These are phyloP conservation scores for Penicillium paneum DNA, from an alignment of 2,329 filamentous ascomycete genomes.

Conservation along the genomic window DNA sequence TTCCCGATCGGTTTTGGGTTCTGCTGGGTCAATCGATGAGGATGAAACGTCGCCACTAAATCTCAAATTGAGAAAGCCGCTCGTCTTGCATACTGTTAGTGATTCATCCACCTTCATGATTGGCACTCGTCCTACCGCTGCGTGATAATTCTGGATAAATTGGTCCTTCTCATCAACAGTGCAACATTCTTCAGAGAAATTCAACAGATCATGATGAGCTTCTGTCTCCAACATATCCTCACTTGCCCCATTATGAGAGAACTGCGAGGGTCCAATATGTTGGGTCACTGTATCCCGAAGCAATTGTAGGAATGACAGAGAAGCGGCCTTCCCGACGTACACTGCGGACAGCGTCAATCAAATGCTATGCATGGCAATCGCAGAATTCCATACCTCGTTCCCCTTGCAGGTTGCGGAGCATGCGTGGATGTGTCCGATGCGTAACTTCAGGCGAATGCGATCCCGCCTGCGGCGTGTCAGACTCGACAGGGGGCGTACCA, in stretches of 20 bases:
- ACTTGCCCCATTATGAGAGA: conserved; percentile 51
- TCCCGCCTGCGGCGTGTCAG: conserved; percentile 8
- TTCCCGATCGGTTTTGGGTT: conserved; percentile 21
- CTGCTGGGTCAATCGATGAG: conserved; percentile 4
- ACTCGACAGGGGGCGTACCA: background rate
- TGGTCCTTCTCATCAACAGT: conserved; percentile 30
- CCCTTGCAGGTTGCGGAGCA: conserved; percentile 53
- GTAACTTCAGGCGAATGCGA: conserved; percentile 29
- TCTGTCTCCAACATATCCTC: conserved; percentile 55
- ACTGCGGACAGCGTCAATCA: conserved; percentile 39
- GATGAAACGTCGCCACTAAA: conserved; percentile 26
- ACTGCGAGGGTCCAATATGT: conserved; percentile 54
- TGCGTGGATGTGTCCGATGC: conserved; percentile 36
- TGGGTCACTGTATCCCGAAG: conserved; percentile 48
- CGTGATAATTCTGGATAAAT: conserved; percentile 32
- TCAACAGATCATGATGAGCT: conserved; percentile 33
- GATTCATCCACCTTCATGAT: background rate
- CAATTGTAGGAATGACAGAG: conserved; percentile 56
- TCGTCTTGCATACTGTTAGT: conserved; percentile 32
- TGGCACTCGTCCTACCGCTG: conserved; percentile 21
- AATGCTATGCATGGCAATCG: conserved; percentile 35
- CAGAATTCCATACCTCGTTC: conserved; percentile 45
- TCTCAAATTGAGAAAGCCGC: conserved; percentile 42
- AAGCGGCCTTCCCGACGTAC: conserved; percentile 33
- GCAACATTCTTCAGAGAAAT: conserved; percentile 33